Evolutionary conservation across 495 filamentous ascomycete genomes (phyloP), one percentile per base, ranked within the genome.

Genomic region (Friedmanniomyces endolithicus): DNA sequence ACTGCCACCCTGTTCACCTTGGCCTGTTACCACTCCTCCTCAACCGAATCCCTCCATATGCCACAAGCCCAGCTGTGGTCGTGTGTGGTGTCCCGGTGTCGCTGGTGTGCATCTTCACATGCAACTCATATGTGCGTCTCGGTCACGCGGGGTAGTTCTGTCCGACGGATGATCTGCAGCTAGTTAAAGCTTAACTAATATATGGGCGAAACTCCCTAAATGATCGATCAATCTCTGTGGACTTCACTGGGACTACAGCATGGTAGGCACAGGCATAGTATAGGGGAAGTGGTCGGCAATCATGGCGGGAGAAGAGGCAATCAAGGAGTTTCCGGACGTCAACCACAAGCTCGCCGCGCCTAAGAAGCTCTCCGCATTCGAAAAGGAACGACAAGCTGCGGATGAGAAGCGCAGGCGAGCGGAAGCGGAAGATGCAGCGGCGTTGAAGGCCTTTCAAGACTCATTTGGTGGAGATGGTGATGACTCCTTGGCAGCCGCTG

Each of bases 351-450:
- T 95, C 39, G 79, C 86, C 23, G 86, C 87, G 11, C 84, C 88
- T 0, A 78, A 76, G 37, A 94, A 90, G 70, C 88, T 94, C 66
- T 94, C 88, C 12, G 78, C 87, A 31, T 97, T 94, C 70, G 90
- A 97, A 70, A 83, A 84, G 52, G 87, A 92, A 61, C 92, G 90
- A 72, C 87, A 86, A 37, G 90, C 95, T 66, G 89, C 87, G 31
- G 87, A 95, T 73, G 90, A 88, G 16, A 97, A 96, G 48, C 84
- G 87, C 33, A 77, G 79, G 60, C 78, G 88, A 53, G 90, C 95
- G 68, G 84, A 84, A 65, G 87, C 83, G 56, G 90, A 95, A 68
- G 94, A 86, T 19, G 87, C 86, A 33, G 90, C 90, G 9, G 90
- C 87, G 14, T 87, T 88, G 65, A 82, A 94, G 55, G 87, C 90